A percentile compares a stretch with the other conserved stretches of the same genome.
Conservation (phyloP, 116 monocot genomes). For the Trichopus zeylanicus region DNA sequence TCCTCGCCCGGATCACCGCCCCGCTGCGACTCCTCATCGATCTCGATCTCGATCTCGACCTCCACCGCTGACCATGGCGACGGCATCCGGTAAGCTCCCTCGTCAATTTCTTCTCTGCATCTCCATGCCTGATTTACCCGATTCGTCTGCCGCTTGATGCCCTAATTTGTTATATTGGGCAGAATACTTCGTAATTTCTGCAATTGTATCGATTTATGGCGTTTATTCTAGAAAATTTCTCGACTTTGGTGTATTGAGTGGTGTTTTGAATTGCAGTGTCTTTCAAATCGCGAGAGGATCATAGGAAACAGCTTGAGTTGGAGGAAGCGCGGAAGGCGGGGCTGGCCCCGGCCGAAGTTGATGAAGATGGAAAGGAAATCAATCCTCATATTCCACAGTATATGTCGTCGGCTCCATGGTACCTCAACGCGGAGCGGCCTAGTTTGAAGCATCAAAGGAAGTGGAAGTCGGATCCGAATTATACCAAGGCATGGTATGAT, state of each 20-base stretch:
- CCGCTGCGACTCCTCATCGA: too few relatives aligned
- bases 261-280: constrained; percentile 39
- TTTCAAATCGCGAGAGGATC: constrained; percentile 90
- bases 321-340: constrained; percentile 99
- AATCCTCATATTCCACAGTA: constrained; percentile 99
- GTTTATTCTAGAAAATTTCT: too few relatives aligned
- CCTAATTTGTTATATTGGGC: too few relatives aligned
- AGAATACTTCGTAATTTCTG: too few relatives aligned
- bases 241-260: too few relatives aligned
- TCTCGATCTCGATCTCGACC: too few relatives aligned
- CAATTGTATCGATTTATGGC: too few relatives aligned
- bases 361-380: constrained; percentile 99
- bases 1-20: too few relatives aligned
- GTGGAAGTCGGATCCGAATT: constrained; percentile 97
- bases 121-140: too few relatives aligned
- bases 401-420: constrained; percentile 99
- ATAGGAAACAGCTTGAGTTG: constrained; percentile 85
- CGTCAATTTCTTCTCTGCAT: not conserved
- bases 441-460: constrained; percentile 99
- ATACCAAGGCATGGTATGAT: constrained; percentile 97
- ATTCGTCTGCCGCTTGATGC: too few relatives aligned
- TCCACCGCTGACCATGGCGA: too few relatives aligned
- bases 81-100: constrained; percentile 2
- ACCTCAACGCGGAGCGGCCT: constrained; percentile 94
- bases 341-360: constrained; percentile 92